These are phyloP conservation scores for Phoma herbarum DNA, from an alignment of 2,329 filamentous ascomycete genomes.

Conservation along the genomic window DNA sequence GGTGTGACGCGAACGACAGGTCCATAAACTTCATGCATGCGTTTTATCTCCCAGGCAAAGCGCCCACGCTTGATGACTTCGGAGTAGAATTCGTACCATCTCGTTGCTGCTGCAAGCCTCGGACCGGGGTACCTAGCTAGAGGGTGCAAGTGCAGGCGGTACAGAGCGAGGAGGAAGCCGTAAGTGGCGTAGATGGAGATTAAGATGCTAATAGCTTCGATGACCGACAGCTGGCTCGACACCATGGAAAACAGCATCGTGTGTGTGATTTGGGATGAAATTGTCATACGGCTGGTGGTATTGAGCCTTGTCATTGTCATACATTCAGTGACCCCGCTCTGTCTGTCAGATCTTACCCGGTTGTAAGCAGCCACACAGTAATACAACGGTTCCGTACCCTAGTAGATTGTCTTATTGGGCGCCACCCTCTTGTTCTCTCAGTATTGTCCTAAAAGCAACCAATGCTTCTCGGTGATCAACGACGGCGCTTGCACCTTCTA, in stretches of 20 bases:
- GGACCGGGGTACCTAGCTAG: constrained; percentile 3
- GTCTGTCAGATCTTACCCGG: background rate
- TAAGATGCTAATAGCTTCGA: background rate
- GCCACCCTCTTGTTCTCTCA: background rate
- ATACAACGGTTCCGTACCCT: too few relatives aligned
- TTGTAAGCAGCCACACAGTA: background rate
- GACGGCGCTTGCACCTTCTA: too few relatives aligned
- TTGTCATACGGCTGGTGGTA: background rate
- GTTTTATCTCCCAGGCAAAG: constrained; percentile 31
- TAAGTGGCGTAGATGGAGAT: background rate
- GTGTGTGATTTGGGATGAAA: background rate
- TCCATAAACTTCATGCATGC: constrained; percentile 36
- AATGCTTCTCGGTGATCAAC: too few relatives aligned
- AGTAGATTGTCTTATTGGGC: background rate
- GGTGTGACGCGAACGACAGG: constrained; percentile 39
- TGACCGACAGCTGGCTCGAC: background rate
- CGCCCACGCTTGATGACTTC: constrained; percentile 24
- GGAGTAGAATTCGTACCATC: constrained; percentile 7
- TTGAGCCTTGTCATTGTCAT: background rate
- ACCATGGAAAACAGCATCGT: background rate
- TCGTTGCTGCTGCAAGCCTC: constrained; percentile 2
- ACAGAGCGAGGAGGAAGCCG: background rate
- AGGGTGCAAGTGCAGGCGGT: constrained; percentile 4
- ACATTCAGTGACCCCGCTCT: background rate
- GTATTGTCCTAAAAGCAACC: too few relatives aligned